Evolutionary conservation across 192 early-diverging fungal species (phyloP).

Genomic region (Spizellomyces sp.): DNA sequence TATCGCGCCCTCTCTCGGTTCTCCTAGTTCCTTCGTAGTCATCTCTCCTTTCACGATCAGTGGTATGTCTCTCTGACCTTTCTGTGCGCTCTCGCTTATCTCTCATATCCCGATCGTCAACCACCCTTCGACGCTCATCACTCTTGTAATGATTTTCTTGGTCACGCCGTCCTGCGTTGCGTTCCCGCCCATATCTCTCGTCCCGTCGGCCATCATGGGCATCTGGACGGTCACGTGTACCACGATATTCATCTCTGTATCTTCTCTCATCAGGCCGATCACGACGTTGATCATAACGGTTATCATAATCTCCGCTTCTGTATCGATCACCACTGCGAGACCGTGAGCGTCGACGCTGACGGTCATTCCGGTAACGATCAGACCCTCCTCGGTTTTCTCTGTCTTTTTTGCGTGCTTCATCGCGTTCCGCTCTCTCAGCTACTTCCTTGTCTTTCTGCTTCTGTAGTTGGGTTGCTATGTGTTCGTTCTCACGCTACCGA

Average conservation of each 20-base stretch:
- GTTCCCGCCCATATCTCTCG: background rate
- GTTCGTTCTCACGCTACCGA: constrained; percentile 12
- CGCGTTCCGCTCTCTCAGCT: constrained; percentile 15
- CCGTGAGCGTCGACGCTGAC: background rate
- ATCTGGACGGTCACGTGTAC: background rate
- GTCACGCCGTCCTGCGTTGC: too few species aligned
- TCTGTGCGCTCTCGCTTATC: too few species aligned
- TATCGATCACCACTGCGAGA: constrained; percentile 1
- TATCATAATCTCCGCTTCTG: background rate
- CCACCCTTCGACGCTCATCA: too few species aligned
- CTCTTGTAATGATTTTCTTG: too few species aligned
- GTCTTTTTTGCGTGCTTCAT: background rate
- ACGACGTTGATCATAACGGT: background rate
- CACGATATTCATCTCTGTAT: background rate
- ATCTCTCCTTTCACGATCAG: too few species aligned
- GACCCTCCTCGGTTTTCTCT: background rate
- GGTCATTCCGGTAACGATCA: constrained; percentile 4
- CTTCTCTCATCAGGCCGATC: background rate
- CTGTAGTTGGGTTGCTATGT: constrained; percentile 16
- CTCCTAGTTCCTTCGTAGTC: too few species aligned
- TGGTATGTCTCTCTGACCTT: too few species aligned
- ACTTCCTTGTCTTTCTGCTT: constrained; percentile 18
- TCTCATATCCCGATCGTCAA: too few species aligned
- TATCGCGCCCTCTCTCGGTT: too few species aligned
- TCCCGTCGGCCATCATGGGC: background rate